These are phyloP conservation scores for Urochloa ruziziensis DNA, from an alignment of 176 grass and related monocot species.

Conservation along the genomic window DNA sequence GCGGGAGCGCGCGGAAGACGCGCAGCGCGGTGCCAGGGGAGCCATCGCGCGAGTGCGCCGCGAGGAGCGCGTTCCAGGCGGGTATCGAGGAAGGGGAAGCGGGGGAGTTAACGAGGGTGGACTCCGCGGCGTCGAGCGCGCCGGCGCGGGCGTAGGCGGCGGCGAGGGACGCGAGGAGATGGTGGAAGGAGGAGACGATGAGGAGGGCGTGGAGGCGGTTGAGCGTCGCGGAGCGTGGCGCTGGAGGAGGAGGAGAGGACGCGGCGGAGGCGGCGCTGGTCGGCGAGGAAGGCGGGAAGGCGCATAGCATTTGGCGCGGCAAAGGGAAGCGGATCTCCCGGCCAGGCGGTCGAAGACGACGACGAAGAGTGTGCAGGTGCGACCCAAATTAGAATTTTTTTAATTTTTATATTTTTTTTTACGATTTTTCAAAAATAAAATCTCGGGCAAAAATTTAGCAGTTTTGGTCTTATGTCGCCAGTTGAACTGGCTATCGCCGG, in stretches of 20 bases:
- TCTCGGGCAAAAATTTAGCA: no score
- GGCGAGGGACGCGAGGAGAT: conserved; percentile 20
- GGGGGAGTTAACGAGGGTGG: conserved; percentile 25
- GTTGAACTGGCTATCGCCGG: no score
- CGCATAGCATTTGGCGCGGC: conserved; percentile 14
- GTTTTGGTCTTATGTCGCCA: no score
- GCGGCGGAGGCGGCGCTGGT: conserved; percentile 32
- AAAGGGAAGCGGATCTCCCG: background rate
- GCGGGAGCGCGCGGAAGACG: conserved; percentile 47
- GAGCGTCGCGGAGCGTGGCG: conserved; percentile 16
- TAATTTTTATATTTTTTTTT: no score
- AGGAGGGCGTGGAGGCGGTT: conserved; percentile 41
- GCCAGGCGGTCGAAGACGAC: background rate
- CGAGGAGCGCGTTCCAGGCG: conserved; percentile 58
- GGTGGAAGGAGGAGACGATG: conserved; percentile 27
- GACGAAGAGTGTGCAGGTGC: no score
- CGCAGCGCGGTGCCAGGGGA: conserved; percentile 31
- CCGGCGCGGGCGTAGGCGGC: conserved; percentile 53
- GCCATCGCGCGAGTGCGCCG: conserved; percentile 39
- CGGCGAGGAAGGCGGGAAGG: conserved; percentile 17
- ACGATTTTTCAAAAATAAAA: no score
- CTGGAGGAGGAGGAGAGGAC: conserved; percentile 28
- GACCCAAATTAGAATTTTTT: background rate
- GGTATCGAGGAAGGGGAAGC: conserved; percentile 18
- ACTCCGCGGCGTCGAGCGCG: conserved; percentile 44